phyloP scores from a whole-genome alignment of 768 basidiomycete species.

The Leucocoprinus sp. region DNA sequence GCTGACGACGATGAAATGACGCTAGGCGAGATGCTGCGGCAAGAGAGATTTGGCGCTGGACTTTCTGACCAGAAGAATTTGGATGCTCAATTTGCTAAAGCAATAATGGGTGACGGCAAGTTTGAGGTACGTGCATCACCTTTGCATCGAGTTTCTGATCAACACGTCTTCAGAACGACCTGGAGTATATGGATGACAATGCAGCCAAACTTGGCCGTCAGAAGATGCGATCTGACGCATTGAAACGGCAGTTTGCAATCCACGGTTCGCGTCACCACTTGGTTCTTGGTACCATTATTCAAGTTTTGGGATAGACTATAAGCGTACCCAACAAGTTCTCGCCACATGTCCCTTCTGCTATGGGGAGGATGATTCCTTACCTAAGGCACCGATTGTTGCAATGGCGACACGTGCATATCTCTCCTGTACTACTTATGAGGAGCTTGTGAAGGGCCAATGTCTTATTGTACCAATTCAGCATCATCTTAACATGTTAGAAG shows the following conservation, averaged over 20 bases:
- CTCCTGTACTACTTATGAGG: slow-evolving; percentile 82
- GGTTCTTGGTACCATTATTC: neutral
- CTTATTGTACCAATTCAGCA: slow-evolving; percentile 96
- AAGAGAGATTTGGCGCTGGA: slow-evolving; percentile 87
- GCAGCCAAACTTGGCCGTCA: slow-evolving; percentile 86
- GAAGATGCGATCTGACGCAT: slow-evolving; percentile 93
- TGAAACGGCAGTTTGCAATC: slow-evolving; percentile 96
- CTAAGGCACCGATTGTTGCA: slow-evolving; percentile 81
- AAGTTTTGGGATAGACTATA: slow-evolving; percentile 60
- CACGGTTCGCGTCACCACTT: slow-evolving; percentile 48
- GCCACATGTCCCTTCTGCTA: slow-evolving; percentile 85
- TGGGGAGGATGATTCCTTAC: slow-evolving; percentile 85
- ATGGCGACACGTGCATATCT: slow-evolving; percentile 89
- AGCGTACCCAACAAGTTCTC: slow-evolving; percentile 84
- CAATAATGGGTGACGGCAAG: slow-evolving; percentile 82
- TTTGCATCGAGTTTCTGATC: neutral
- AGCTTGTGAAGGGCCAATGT: slow-evolving; percentile 88
- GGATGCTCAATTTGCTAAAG: slow-evolving; percentile 82
- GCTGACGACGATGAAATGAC: slow-evolving; percentile 84
- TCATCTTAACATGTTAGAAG: slow-evolving; percentile 83
- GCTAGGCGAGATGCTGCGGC: slow-evolving; percentile 85
- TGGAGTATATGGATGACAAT: slow-evolving; percentile 97
- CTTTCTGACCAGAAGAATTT: slow-evolving; percentile 86
- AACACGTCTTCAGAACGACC: slow-evolving; percentile 48
- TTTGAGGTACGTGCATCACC: slow-evolving; percentile 52